phyloP scores from a whole-genome alignment of 345 rosid genomes.

The Gossypium longicalyx region DNA sequence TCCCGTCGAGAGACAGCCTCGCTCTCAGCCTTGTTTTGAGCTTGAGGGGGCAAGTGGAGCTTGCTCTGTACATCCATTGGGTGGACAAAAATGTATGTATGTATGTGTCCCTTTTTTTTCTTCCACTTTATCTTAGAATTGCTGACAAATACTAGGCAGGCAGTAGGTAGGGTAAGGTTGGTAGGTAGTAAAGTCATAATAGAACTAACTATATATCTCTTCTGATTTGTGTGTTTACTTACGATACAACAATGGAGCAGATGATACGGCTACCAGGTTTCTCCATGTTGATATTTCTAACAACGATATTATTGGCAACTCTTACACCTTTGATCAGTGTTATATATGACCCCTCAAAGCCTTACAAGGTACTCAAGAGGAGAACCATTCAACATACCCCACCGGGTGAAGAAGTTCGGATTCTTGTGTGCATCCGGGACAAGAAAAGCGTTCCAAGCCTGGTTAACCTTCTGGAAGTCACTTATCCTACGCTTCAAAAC shows the following conservation, averaged over 20 bases:
- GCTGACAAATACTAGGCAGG: too few species aligned
- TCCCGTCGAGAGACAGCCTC: constrained; percentile 52
- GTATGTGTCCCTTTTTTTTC: too few species aligned
- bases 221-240: too few species aligned
- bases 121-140: too few species aligned
- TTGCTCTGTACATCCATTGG: constrained; percentile 51
- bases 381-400: constrained; percentile 75
- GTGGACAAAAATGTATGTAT: constrained; percentile 54
- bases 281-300: constrained; percentile 41
- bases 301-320: constrained; percentile 26
- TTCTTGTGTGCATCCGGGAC: constrained; percentile 49
- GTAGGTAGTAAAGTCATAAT: too few species aligned
- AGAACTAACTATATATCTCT: too few species aligned
- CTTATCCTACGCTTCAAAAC: constrained; percentile 39
- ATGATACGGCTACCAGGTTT: constrained; percentile 29
- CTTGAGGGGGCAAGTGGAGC: constrained; percentile 67
- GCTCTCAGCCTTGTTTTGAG: constrained; percentile 55
- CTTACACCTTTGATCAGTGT: constrained; percentile 31
- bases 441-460: constrained; percentile 39
- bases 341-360: constrained; percentile 66
- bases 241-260: constrained; percentile 19
- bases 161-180: too few species aligned
- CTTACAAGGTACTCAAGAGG: constrained; percentile 56
- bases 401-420: constrained; percentile 31
- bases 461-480: constrained; percentile 51